Base-by-base conservation (phyloP, 2,329 filamentous ascomycete genomes). In the Trichothecium roseum region DNA sequence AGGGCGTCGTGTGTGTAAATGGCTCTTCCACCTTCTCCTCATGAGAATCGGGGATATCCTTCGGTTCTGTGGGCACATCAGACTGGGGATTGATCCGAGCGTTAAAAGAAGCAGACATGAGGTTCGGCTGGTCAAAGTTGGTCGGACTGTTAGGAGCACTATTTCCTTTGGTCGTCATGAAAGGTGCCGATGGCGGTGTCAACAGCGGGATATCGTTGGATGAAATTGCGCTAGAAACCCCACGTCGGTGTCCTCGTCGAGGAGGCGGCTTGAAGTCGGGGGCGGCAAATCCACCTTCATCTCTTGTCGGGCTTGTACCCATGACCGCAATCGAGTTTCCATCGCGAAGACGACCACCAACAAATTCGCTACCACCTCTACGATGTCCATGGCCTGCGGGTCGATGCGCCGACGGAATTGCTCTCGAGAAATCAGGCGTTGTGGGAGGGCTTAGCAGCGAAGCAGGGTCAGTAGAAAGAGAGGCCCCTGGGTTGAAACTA, bases 291-390 rank as follows among this genome's bases (percentile, higher is more conserved):
- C 76, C 74, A 40, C 66, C 64, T 18, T 76, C 69, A 36, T 66
- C 65, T 44, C 79, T 84, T 9, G 78, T 81, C 18, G 81, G 79
- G 48, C 79, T 86, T 10, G 74, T 73, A 55, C 75, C 83, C 60
- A 84, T 67, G 7, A 75, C 60, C 8, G 72, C 70, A 34, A 77
- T 74, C 1, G 70, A 64, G 32, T 70, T 73, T 10, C 73, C 62
- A 57, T 68, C 57, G 46, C 75, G 64, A 45, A 71, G 60, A 46
- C 81, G 81, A 7, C 82, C 84, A 27, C 85, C 85, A 32, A 93
- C 83, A 49, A 93, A 87, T 54, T 94, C 87, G 53, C 87, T 94
- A 18, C 78, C 82, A 36, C 83, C 83, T 49, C 88, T 74, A 48
- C 80, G 72, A 55, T 94, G 88, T 20, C 81, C 78, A 52, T 87